Evolutionary conservation across 495 filamentous ascomycete species (phyloP).

Genomic region (Clavariopsis aquatica): DNA sequence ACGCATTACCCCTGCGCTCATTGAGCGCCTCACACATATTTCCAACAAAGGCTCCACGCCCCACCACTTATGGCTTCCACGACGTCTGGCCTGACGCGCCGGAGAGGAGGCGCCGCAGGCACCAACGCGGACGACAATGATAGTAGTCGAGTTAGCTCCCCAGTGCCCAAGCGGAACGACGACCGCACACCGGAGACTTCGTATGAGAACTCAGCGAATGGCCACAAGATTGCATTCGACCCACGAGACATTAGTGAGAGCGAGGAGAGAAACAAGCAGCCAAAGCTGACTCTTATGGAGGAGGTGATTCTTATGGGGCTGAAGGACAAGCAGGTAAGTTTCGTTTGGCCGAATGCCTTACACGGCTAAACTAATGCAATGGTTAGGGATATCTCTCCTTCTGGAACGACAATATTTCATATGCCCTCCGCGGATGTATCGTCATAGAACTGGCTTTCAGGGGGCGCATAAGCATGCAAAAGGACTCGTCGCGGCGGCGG

Average conservation of each 20-base stretch:
- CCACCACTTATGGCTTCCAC: slow-evolving; percentile 33
- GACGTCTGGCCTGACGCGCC: slow-evolving; percentile 67
- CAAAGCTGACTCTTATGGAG: slow-evolving; percentile 97
- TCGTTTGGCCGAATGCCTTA: background rate
- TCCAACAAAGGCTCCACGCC: slow-evolving; percentile 26
- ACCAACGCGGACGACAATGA: slow-evolving; percentile 60
- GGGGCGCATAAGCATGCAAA: slow-evolving; percentile 97
- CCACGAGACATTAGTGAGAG: slow-evolving; percentile 96
- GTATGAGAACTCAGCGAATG: slow-evolving; percentile 91
- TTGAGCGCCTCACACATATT: slow-evolving; percentile 25
- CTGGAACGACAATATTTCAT: slow-evolving; percentile 99
- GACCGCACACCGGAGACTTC: slow-evolving; percentile 81
- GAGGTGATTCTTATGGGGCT: slow-evolving; percentile 90
- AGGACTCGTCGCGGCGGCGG: slow-evolving; percentile 85
- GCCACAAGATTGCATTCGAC: slow-evolving; percentile 98
- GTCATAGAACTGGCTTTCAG: slow-evolving; percentile 96
- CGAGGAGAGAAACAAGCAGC: slow-evolving; percentile 94
- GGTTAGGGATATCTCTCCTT: slow-evolving; percentile 92
- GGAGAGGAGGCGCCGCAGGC: slow-evolving; percentile 67
- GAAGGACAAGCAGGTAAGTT: slow-evolving; percentile 93
- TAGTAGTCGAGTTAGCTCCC: slow-evolving; percentile 67
- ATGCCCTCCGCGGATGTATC: slow-evolving; percentile 94
- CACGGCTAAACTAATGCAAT: slow-evolving; percentile 7
- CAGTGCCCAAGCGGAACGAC: slow-evolving; percentile 59
- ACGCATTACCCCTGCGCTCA: slow-evolving; percentile 27